Evolutionary conservation across 1,139 yeast species (phyloP).

Genomic region (Protomyces gravidus): DNA sequence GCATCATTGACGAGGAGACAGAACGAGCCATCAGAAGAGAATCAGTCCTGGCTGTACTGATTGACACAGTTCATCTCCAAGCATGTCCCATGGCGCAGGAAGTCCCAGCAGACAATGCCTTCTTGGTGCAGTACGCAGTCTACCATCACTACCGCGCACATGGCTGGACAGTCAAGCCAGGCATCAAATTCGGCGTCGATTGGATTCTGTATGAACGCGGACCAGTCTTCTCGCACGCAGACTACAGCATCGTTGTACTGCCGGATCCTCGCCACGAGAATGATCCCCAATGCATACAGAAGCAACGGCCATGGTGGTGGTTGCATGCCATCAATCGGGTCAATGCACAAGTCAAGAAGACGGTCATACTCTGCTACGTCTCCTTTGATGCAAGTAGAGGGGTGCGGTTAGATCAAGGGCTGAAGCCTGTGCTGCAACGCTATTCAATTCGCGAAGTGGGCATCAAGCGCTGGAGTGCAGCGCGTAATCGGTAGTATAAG

Average conservation of each 20-base stretch:
- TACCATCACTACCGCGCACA: conserved; percentile 82
- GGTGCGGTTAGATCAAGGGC: conserved; percentile 15
- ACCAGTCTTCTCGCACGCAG: conserved; percentile 94
- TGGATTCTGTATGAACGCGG: conserved; percentile 77
- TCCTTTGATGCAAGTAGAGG: conserved; percentile 45
- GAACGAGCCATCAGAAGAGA: conserved; percentile 30
- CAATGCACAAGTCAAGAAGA: conserved; percentile 80
- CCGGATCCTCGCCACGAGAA: conserved; percentile 39
- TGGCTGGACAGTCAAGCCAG: conserved; percentile 94
- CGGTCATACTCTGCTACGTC: conserved; percentile 64
- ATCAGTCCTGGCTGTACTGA: neutral
- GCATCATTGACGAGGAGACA: conserved; percentile 34
- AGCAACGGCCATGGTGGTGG: conserved; percentile 55
- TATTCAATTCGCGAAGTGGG: conserved; percentile 60
- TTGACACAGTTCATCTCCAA: neutral
- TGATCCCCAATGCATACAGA: conserved; percentile 34
- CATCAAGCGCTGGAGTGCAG: conserved; percentile 78
- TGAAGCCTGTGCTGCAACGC: conserved; percentile 43
- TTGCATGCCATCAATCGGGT: conserved; percentile 70
- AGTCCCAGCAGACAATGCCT: conserved; percentile 40
- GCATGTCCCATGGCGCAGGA: neutral
- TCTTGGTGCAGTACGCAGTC: conserved; percentile 59
- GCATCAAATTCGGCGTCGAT: conserved; percentile 86
- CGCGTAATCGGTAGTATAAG: conserved; percentile 57
- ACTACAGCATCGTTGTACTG: conserved; percentile 59